phyloP scores from a whole-genome alignment of 768 basidiomycete genomes.

The Cubamyces lactineus region DNA sequence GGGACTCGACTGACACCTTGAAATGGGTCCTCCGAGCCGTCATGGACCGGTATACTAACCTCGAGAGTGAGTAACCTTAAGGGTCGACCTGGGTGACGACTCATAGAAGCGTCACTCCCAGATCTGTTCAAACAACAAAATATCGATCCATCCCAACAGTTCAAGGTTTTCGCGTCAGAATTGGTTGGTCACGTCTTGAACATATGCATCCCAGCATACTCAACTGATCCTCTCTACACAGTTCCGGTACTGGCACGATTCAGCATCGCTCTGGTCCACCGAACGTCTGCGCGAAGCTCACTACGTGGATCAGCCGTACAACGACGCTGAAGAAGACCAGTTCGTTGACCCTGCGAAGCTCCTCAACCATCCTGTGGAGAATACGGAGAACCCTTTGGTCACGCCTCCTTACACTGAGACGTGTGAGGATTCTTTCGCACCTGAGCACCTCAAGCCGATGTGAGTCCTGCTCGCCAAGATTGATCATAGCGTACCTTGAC shows the following conservation, averaged over 20 bases:
- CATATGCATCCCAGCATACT: too few species aligned
- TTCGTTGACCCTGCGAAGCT: slow-evolving; percentile 21
- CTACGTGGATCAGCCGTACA: slow-evolving; percentile 26
- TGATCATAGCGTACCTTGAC: too few species aligned
- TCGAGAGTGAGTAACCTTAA: slow-evolving; percentile 28
- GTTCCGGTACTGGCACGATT: slow-evolving; percentile 22
- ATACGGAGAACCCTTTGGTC: background rate
- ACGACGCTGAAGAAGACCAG: slow-evolving; percentile 29
- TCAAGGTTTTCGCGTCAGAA: slow-evolving; percentile 34
- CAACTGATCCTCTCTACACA: background rate
- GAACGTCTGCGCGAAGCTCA: slow-evolving; percentile 20
- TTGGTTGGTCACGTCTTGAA: slow-evolving; percentile 25
- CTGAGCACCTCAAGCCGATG: slow-evolving; percentile 1
- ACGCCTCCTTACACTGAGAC: background rate
- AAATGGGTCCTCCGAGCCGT: slow-evolving; percentile 27
- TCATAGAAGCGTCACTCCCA: background rate
- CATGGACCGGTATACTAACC: slow-evolving; percentile 28
- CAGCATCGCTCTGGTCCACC: slow-evolving; percentile 7
- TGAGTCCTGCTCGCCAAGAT: background rate
- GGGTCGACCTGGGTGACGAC: too few species aligned
- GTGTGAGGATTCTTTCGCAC: background rate
- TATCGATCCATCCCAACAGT: slow-evolving; percentile 30
- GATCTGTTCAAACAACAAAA: slow-evolving; percentile 37
- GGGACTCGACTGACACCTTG: slow-evolving; percentile 31
- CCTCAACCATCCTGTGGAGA: slow-evolving; percentile 30